Evolutionary conservation across 106 monocot species (phyloP).

Genomic region (Acanthochlamys bracteata): DNA sequence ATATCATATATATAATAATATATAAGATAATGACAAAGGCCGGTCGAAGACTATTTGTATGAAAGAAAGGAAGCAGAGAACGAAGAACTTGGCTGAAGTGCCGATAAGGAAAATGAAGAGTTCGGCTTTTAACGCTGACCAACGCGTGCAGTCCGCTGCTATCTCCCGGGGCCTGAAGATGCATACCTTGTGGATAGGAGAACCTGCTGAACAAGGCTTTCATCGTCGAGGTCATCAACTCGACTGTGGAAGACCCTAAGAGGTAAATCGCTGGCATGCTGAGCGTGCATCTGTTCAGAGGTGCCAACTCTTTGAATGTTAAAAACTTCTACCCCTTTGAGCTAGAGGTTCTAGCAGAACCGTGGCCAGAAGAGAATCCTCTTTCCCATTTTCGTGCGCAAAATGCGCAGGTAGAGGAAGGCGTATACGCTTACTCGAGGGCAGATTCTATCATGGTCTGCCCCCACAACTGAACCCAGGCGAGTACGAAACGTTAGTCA

Average conservation of each 20-base stretch:
- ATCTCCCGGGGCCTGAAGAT: background rate
- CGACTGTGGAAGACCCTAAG: background rate
- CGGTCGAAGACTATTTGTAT: constrained; percentile 1
- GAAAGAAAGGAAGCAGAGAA: constrained; percentile 3
- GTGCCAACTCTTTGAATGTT: background rate
- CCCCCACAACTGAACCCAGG: background rate
- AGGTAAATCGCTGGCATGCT: background rate
- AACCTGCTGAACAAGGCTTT: constrained; percentile 1
- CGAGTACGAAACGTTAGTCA: background rate
- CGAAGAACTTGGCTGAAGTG: constrained; percentile 3
- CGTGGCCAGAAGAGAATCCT: too few species aligned
- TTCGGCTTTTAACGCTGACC: background rate
- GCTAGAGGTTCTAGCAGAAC: too few species aligned
- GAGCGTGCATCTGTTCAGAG: background rate
- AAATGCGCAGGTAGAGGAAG: too few species aligned
- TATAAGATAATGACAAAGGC: background rate
- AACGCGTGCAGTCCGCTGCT: background rate
- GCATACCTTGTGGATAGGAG: constrained; percentile 1
- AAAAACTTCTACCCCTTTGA: background rate
- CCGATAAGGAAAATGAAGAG: background rate
- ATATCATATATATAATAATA: background rate
- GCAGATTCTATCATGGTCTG: background rate
- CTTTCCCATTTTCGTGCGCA: too few species aligned
- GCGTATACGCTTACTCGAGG: too few species aligned
- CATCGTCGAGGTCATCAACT: background rate